These are phyloP conservation scores for Emmonsiellopsis sp. DNA, from an alignment of 2,329 filamentous ascomycete genomes.

Conservation along the genomic window DNA sequence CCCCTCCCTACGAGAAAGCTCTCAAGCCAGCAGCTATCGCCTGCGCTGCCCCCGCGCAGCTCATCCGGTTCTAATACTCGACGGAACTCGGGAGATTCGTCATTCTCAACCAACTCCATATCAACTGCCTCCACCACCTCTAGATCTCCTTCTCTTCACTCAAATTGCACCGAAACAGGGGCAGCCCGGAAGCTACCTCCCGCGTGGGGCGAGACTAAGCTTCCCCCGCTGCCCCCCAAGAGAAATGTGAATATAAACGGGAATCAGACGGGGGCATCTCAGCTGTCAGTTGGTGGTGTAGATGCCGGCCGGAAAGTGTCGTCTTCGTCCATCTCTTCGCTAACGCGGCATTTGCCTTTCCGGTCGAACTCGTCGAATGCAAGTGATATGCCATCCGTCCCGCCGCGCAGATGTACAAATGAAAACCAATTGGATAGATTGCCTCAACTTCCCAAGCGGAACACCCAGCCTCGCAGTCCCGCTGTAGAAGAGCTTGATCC, in stretches of 20 bases:
- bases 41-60: conserved; percentile 42
- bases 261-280: conserved; percentile 9
- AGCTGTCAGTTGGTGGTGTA: neutral
- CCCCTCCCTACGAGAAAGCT: conserved; percentile 38
- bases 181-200: conserved; percentile 40
- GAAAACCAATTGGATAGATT: neutral
- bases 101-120: conserved; percentile 42
- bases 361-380: neutral
- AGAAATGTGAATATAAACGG: conserved; percentile 21
- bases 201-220: conserved; percentile 45
- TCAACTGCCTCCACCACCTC: conserved; percentile 31
- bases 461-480: conserved; percentile 7
- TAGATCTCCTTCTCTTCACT: conserved; percentile 22
- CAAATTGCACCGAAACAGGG: conserved; percentile 13
- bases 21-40: conserved; percentile 29
- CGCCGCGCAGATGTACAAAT: neutral
- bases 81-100: conserved; percentile 42
- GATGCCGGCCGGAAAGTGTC: neutral
- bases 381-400: neutral
- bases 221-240: conserved; percentile 48
- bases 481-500: conserved; percentile 8
- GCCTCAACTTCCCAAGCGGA: conserved; percentile 5
- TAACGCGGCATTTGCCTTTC: neutral
- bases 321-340: neutral
- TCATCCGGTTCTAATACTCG: conserved; percentile 28